Evolutionary conservation across 768 basidiomycete genomes (phyloP), one percentile per base, ranked within the genome.

Genomic region (Suillus bovinus): DNA sequence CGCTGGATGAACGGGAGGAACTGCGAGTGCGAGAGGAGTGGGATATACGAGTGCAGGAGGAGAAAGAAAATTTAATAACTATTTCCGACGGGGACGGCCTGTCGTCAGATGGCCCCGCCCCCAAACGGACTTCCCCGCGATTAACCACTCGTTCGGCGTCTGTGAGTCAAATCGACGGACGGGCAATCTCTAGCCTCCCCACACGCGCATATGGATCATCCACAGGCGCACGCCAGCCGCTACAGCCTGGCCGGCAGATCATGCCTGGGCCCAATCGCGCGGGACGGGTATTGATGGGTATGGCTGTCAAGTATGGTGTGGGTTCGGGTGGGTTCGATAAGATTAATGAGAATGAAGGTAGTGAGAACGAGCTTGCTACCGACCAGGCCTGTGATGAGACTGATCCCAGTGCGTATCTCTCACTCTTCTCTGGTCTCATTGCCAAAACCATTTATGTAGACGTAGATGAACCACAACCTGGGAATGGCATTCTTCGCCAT

Each of bases 251-350:
- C 71, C 57, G 83, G 34, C 81, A 80, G 64, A 78, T 81, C 59
- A 69, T 76, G 44, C 77, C 82, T 2, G 80, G 80, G 27, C 76
- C 80, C 34, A 80, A 69, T 64, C 78, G 84, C 58, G 77, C 82
- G 14, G 83, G 80, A 13, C 78, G 84, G n/a, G 74, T 84, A 13
- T 74, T 83, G 71, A 83, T 84, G 74, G 72, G 67, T 44, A 83
- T 83, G 74, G 72, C 66, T 44, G 53, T 66, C 49, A 76, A 77
- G 63, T 76, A 73, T 49, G 73, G 76, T 41, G 62, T 55, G 4
- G 62, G 67, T 34, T 61, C 70, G 20, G 67, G 71, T 29, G 74
- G 76, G 33, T 77, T 83, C 55, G 84, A 85, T 65, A 80, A 82
- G 60, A 83, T 85, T 34, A 80, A 79, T 46, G 80, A 82, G 66